Base-by-base conservation (phyloP, 179 eudicot genomes). In the Spinacia oleracea region DNA sequence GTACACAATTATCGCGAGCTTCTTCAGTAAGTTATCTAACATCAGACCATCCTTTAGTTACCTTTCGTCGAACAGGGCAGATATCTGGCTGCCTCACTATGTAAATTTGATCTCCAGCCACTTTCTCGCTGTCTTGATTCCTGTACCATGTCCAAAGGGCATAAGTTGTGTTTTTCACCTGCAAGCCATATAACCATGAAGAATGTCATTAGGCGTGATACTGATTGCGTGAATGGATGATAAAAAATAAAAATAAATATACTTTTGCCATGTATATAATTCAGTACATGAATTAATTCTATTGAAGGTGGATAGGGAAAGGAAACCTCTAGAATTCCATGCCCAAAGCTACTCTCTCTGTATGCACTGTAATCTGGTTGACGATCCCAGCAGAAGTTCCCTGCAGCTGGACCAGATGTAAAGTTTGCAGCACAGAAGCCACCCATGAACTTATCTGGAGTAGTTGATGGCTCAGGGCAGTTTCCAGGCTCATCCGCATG, bases 331-430 rank as follows among this genome's bases (percentile, higher is more conserved):
- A 96, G 89, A 48, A 96, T 92, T 48, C 98, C 97, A 80, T 92
- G 98, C 73, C 99, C 99, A 77, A 96, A 96, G 91, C 99, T 96
- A 75, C 89, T 88, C 85, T 96, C 99, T 79, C 99, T 91, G 78
- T 84, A 92, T 25, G 99, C 98, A 50, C 98, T 93, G 79, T 79
- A 96, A 78, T 93, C 98, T 65, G 98, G 99, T 79, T 93, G 98
- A 58, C 75, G 88, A 78, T 93, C 98, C 99, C 99, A 93, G 76
- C 99, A 96, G 77, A 93, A 96, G 74, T 92, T 92, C 12, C 97
- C 98, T 6, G 94, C 89, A 38, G 97, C 97, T 67, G 98, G 98
- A 77, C 98, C 97, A 77, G 90, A 75, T 29, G 98, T 91, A 73
- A 93, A 96, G 84, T 93, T 93, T 40, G 78, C 76, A 8, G 97